Evolutionary conservation across 495 filamentous ascomycete species (phyloP), one percentile per base, ranked within the genome.

Genomic region (Tuber microsphaerosporum): DNA sequence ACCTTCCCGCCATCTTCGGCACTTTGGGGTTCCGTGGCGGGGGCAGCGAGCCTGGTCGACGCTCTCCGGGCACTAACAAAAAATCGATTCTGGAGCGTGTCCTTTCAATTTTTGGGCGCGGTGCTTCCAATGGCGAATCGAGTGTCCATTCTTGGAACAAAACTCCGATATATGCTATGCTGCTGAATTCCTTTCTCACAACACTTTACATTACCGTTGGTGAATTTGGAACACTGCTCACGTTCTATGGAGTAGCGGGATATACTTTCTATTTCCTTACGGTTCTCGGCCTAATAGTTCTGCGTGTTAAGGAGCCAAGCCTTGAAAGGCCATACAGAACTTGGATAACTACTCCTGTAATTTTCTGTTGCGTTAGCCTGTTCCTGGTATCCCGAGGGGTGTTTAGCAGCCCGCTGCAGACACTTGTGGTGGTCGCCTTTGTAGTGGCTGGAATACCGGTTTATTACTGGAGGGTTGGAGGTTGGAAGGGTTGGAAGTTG

Each of bases 251-350:
- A 43, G 95, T 99, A 0, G 95, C 94, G 5, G 94, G 93, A 10
- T 99, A 98, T 83, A 92, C 91, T 0, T 98, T 98, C 83, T 99
- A 99, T 85, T 99, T 99, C 84, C 83, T 97, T 45, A 97, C 94
- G 0, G 95, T 99, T 1, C 89, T 99, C 0, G 95, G 95, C 0
- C 87, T 99, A 43, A 97, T 99, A 73, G 89, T 98, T 44, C 86
- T 99, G 76, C 86, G 95, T 39, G 91, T 97, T n/a, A 88, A 88
- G 56, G 95, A 98, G 83, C 96, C 96, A 12, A 85, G 89, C 74
- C 86, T 98, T 37, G 93, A 97, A 83, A 85, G 95, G 37, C 93
- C 95, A 2, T 99, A 98, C 84, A 89, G 88, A 82, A 95, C 93
- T 22, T 99, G 96, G 96, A 96, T 99, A 75, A 91, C 91, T 1